Base-by-base conservation (phyloP, 164 flowering plant genomes). In the Macadamia integrifolia region DNA sequence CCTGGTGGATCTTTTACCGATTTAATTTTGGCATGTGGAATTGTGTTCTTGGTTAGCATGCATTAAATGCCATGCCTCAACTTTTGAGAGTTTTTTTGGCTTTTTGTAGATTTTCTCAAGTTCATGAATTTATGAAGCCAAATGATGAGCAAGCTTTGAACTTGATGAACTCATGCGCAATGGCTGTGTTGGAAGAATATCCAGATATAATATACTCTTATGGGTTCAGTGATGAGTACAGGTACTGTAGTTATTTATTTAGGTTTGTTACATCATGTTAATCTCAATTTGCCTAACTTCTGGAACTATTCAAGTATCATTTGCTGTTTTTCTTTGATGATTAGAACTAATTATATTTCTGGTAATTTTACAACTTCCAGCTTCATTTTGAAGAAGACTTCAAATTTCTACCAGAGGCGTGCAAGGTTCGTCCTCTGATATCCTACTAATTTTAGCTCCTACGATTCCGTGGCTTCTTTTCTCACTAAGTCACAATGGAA, bases 201-300 rank as follows among this genome's bases (percentile, higher is more conserved):
- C 70, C 76, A 61, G 98, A 90, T 73, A 73, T 94, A n/a, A 69
- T 85, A 46, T 90, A 88, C 57, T 65, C 92, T 1, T 94, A 92
- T 76, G 99, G 97, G 11, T 87, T 87, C 61, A 88, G 93, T 80
- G 97, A 94, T 71, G 97, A 94, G 66, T 92, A 88, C 84, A 89
- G 97, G 98, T 91, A 71, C n/a, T 15, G 1, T 0, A 28, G 61
- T 58, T 62, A 12, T 18, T 49, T 23, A 1, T 46, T 8, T 46
- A 46, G 3, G 50, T 46, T 46, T 46, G 50, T 46, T 46, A 46
- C 50, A 46, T 46, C 6, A 9, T 46, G 7, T 46, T 9, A 46
- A 35, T 35, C 10, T 56, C 43, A 44, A 28, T 31, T 62, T 35
- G 11, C 65, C 1, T 62, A 11, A 32, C 66, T 66, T 35, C 48